Conservation (phyloP, 129 eudicot genomes). For the Flaveria brownii region DNA sequence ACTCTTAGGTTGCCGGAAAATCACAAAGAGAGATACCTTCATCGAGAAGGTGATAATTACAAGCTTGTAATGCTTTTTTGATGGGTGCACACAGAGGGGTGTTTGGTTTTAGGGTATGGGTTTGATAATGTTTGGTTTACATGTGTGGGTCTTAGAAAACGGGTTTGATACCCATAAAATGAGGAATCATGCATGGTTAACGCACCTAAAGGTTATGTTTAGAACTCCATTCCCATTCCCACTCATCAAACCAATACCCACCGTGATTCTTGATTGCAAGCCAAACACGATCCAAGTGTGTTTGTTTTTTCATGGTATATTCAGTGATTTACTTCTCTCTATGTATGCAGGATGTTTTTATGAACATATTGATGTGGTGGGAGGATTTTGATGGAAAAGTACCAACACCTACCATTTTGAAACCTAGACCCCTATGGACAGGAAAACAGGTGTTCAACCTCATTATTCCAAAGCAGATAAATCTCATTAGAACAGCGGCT, state of each 20-base stretch:
- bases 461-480: constrained; percentile 92
- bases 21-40: constrained; percentile 97
- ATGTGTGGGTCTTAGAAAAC: not conserved
- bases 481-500: constrained; percentile 77
- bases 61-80: not conserved
- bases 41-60: constrained; percentile 73
- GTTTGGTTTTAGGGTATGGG: not conserved
- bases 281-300: not conserved
- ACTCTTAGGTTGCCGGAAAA: constrained; percentile 88
- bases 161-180: too few relatives aligned
- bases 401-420: constrained; percentile 89
- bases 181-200: too few relatives aligned
- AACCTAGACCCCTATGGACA: constrained; percentile 98
- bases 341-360: constrained; percentile 76
- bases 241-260: not conserved
- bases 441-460: constrained; percentile 97
- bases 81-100: not conserved
- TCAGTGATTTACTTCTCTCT: not conserved
- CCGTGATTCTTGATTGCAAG: not conserved
- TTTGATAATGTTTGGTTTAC: not conserved
- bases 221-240: not conserved
- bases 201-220: not conserved
- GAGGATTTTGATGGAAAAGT: constrained; percentile 99
- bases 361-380: constrained; percentile 99
- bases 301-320: not conserved